Percentiles rank a stretch among this genome's conserved stretches.
Evolutionary conservation across 352 stramenopile genomes (phyloP).

Genomic region (Stephanocyclus meneghinianus): DNA sequence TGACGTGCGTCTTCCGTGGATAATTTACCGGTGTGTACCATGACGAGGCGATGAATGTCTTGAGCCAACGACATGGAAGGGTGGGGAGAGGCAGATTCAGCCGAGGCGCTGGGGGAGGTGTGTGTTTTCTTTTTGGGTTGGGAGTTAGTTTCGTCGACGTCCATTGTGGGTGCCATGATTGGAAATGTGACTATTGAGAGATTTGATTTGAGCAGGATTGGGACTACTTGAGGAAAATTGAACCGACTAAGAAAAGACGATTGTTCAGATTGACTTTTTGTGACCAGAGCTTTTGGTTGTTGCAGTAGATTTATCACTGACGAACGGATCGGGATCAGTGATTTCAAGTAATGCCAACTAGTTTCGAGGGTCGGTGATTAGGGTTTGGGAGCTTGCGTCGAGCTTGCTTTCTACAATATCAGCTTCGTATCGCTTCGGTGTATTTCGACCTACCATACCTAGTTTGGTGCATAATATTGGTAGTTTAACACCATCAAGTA

Average conservation of each 20-base stretch:
- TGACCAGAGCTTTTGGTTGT: background rate
- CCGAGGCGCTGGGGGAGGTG: conserved; percentile 52
- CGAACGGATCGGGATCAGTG: background rate
- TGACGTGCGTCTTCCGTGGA: conserved; percentile 17
- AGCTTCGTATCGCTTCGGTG: no score
- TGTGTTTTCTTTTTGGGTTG: background rate
- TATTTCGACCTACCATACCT: no score
- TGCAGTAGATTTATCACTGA: background rate
- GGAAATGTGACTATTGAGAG: background rate
- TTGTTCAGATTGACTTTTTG: background rate
- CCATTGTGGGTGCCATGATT: conserved; percentile 43
- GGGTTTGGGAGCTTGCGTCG: no score
- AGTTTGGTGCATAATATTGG: no score
- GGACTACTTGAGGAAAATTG: no score
- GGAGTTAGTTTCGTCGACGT: conserved; percentile 34
- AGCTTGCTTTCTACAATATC: no score
- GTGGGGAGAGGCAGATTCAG: conserved; percentile 62
- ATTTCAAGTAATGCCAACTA: background rate
- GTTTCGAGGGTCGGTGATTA: no score
- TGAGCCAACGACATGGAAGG: conserved; percentile 72
- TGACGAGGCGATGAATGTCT: conserved; percentile 67
- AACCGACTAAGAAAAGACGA: no score
- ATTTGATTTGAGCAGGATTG: no score
- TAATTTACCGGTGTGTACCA: conserved; percentile 39
- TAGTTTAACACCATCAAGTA: no score